phyloP scores from a whole-genome alignment of 495 filamentous ascomycete genomes.

The Immersiella caudata region DNA sequence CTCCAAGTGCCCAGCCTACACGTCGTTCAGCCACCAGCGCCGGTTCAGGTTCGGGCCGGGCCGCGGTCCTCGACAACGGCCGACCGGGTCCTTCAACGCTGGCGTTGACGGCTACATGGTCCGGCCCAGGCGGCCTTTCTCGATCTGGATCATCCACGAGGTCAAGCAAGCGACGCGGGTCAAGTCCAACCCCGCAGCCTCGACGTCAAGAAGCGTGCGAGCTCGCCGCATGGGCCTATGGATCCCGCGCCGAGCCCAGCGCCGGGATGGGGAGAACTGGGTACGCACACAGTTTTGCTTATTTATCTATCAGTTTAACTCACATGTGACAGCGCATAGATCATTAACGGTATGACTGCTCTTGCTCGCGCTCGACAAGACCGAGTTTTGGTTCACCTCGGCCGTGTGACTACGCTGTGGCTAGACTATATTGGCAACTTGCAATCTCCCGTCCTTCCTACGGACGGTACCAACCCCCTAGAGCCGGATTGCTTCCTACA shows the following conservation, averaged over 20 bases:
- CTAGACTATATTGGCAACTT: constrained; percentile 7
- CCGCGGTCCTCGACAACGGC: constrained; percentile 3
- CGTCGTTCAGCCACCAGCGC: constrained; percentile 10
- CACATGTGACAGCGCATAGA: constrained; percentile 4
- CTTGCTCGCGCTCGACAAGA: constrained; percentile 9
- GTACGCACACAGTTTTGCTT: neutral
- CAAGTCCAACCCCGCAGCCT: neutral
- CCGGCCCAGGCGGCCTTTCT: neutral
- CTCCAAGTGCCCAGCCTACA: constrained; percentile 8
- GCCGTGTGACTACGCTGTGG: constrained; percentile 8
- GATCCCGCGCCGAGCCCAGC: constrained; percentile 1
- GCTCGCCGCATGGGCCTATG: constrained; percentile 7
- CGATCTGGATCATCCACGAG: constrained; percentile 14
- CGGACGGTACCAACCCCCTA: neutral
- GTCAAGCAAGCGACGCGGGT: constrained; percentile 13
- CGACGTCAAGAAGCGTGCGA: constrained; percentile 1
- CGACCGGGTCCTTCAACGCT: constrained; percentile 3
- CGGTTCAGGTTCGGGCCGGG: constrained; percentile 6
- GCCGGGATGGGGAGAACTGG: neutral
- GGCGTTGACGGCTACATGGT: constrained; percentile 12
- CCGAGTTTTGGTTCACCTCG: constrained; percentile 16
- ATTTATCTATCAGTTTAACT: too few species aligned
- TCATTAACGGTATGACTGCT: constrained; percentile 12
- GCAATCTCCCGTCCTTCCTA: neutral
- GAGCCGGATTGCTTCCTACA: constrained; percentile 13